Base-by-base conservation (phyloP, 2,329 filamentous ascomycete species). In the Penicillium sp. region DNA sequence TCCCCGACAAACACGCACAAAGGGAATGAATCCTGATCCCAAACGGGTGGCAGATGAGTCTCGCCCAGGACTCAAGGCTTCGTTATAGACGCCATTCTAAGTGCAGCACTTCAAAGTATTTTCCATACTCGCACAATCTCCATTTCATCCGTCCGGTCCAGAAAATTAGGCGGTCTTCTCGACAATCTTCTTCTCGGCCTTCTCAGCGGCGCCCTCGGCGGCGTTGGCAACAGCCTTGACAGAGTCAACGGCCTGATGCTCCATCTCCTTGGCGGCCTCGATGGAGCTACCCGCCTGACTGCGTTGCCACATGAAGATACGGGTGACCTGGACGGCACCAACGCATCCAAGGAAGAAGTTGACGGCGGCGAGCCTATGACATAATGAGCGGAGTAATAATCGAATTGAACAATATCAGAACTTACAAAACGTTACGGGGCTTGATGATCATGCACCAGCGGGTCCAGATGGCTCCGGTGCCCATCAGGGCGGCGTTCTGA, bases 371-470 rank as follows among this genome's bases (percentile, higher is more conserved):
- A 99, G 86, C 56, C 88, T 91, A 57, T 10, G 47, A 15, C 2
- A 42, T 18, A 38, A 21, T 38, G 29, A 10, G 21, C 34, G 9
- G 18, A 10, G 9, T 21, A 18, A 4, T 63, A 56, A 64, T 54
- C 31, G 33, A 13, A 21, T 44, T 15, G 34, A 9, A 47, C 7
- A 6, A 12, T 18, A 13, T 21, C 8, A 39, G 21, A 18, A 77
- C 85, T 44, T 78, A 90, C 87, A 96, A 87, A 68, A 91, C 78
- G 81, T 99, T 99, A 76, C 85, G 86, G 52, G 94, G 94, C 75
- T 86, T 91, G 77, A 99, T 99, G 74, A 99, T 88, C 71, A 97
- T 82, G 81, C 94, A 99, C 94, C 94, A 99, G 63, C 94, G 85
- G 42, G 94, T 99, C 94, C 94, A 99, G 82, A 99, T 99, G 61